A percentile compares a stretch with the other conserved stretches of the same genome.
phyloP scores from a whole-genome alignment of 305 asterid species.

The Fraxinus latifolia region DNA sequence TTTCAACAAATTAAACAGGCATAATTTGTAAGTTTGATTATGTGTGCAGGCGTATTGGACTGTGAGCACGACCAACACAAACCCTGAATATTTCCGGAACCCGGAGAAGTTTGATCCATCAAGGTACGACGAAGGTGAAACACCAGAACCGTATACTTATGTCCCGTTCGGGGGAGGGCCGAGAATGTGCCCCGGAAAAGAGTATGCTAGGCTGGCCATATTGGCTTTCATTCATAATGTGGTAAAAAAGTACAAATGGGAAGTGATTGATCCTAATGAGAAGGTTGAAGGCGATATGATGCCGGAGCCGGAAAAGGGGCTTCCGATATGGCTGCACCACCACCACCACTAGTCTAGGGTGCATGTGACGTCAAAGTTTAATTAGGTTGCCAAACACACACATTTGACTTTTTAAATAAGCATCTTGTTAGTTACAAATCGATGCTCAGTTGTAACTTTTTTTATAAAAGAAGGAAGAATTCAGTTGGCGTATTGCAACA shows the following conservation, averaged over 20 bases:
- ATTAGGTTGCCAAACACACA: not conserved
- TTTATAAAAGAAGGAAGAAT: not conserved
- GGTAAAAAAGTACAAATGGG: constrained; percentile 19
- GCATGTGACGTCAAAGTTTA: not conserved
- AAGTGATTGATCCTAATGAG: constrained; percentile 24
- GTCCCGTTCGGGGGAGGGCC: constrained; percentile 30
- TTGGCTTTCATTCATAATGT: constrained; percentile 24
- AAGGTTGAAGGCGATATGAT: constrained; percentile 27
- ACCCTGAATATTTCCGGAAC: constrained; percentile 16
- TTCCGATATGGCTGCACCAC: constrained; percentile 16
- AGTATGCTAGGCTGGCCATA: constrained; percentile 23
- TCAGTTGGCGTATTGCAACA: not conserved
- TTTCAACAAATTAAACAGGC: not conserved
- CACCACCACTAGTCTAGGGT: not conserved
- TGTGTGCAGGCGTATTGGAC: constrained; percentile 23
- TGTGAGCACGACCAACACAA: constrained; percentile 14
- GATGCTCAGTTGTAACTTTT: not conserved
- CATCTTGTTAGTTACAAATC: not conserved
- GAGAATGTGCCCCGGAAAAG: constrained; percentile 27
- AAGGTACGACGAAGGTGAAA: constrained; percentile 20
- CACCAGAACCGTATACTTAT: constrained; percentile 13
- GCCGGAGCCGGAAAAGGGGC: constrained; percentile 23
- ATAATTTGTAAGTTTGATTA: not conserved
- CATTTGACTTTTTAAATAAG: not conserved
- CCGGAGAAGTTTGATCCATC: constrained; percentile 28